Percentiles rank a stretch among this genome's conserved stretches.
phyloP scores from a whole-genome alignment of 768 basidiomycete species.

The Boletellus sp. region DNA sequence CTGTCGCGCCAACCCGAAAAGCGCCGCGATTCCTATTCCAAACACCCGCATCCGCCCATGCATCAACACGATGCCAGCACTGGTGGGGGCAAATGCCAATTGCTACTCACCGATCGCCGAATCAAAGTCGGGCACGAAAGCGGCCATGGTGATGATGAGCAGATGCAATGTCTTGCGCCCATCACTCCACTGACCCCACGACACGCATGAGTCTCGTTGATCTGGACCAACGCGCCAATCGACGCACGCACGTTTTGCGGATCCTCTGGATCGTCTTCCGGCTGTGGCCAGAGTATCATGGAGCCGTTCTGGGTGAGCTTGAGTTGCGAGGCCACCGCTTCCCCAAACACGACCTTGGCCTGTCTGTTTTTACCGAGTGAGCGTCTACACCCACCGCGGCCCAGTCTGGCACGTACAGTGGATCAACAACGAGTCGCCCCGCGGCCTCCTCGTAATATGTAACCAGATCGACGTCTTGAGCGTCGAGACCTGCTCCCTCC shows the following conservation, averaged over 20 bases:
- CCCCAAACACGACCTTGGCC: constrained; percentile 49
- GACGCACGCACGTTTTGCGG: constrained; percentile 46
- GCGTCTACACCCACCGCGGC: background rate
- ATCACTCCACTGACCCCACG: constrained; percentile 39
- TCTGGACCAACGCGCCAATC: background rate
- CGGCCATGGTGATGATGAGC: constrained; percentile 47
- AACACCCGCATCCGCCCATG: background rate
- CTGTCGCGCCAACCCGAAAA: constrained; percentile 45
- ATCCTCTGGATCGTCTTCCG: constrained; percentile 45
- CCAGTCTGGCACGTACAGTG: constrained; percentile 42
- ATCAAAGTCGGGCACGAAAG: constrained; percentile 53
- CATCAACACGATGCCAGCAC: background rate
- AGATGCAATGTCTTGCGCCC: constrained; percentile 45
- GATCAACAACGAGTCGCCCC: constrained; percentile 60
- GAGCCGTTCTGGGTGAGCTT: constrained; percentile 45
- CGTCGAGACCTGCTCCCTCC: background rate
- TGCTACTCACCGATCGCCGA: constrained; percentile 47
- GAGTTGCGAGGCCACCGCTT: constrained; percentile 39
- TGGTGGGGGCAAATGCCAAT: too few relatives aligned
- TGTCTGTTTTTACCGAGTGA: constrained; percentile 30
- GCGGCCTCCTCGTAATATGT: constrained; percentile 52
- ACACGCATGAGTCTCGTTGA: background rate
- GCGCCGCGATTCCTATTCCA: constrained; percentile 42
- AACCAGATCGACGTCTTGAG: constrained; percentile 31
- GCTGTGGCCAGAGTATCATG: constrained; percentile 55